Evolutionary conservation across 768 basidiomycete species (phyloP), one percentile per base, ranked within the genome.

Genomic region (Clavaria fumosa): DNA sequence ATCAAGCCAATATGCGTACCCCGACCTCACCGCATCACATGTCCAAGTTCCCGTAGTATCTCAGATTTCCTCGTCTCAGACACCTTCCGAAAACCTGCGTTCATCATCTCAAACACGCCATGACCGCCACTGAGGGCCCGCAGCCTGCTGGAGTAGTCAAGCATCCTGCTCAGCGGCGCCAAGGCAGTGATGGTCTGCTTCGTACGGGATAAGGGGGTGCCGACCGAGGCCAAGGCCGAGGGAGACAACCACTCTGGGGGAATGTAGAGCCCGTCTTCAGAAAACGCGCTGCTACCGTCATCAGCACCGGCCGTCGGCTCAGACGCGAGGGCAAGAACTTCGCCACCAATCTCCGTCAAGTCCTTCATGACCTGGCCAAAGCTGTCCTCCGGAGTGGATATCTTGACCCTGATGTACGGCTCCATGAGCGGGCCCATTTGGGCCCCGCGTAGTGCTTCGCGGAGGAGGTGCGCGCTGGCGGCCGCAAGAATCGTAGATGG

Each of bases 91-190:
- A 88, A 90, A 11, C 84, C 85, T n/a, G 74, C 79, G 34, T 68
- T 70, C 21, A 59, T 58, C 75, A 82, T 80, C 50, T 89, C 83
- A 47, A 89, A 88, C 12, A 63, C 51, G 9, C 84, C 86, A 51
- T 84, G 74, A 3, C 86, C 86, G 33, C 81, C 86, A 1, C 82
- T 79, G 24, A 89, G 54, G 1, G 86, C 78, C 12, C 86, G 76
- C 35, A 90, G 54, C 11, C 83, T 67, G 32, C 64, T 77, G 6
- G 81, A 77, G 47, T 82, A 90, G 53, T 88, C 78, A 14, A 89
- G 60, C 69, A 86, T 78, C 47, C 66, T 69, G 48, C 75, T 81
- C n/a, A 90, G 65, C 2, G 86, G 86, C 14, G 78, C 82, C 21
- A 75, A 44, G 7, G 77, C 84, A 41, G 71, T 57, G 18, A 90